phyloP scores from a whole-genome alignment of 108 stramenopile genomes.

The Fragilaria radians region DNA sequence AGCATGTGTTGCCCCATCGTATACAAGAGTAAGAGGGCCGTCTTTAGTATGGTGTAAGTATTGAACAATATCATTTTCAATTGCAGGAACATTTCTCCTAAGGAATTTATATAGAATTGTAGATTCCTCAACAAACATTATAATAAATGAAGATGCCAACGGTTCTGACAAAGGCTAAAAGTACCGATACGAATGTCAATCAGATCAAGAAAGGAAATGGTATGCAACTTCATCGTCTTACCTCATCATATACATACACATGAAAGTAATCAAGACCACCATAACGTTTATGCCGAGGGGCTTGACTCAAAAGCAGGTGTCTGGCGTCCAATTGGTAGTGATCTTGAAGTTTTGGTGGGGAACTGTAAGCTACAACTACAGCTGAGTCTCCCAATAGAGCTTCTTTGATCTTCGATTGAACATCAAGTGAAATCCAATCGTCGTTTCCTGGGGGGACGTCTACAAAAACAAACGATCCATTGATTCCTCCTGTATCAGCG shows the following conservation, averaged over 20 bases:
- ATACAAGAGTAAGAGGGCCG: background rate
- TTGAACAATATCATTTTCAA: background rate
- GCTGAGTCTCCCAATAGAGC: background rate
- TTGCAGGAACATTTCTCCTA: background rate
- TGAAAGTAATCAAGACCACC: constrained; percentile 1
- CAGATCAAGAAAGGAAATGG: background rate
- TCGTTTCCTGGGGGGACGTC: background rate
- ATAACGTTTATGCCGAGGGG: background rate
- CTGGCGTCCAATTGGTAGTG: background rate
- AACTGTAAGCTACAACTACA: background rate
- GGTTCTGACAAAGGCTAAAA: background rate
- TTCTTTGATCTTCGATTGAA: background rate
- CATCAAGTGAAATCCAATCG: background rate
- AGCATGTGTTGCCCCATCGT: background rate
- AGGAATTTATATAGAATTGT: background rate
- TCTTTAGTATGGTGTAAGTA: background rate
- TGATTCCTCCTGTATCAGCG: background rate
- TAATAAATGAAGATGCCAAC: background rate
- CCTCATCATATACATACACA: constrained; percentile 1
- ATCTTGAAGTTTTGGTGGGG: background rate
- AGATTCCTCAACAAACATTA: background rate
- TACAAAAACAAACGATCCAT: background rate
- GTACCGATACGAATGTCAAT: background rate
- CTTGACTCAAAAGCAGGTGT: background rate
- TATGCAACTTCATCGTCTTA: background rate